These are phyloP conservation scores for Cardamine chenopodiifolia DNA, from an alignment of 345 rosid genomes.

Conservation along the genomic window DNA sequence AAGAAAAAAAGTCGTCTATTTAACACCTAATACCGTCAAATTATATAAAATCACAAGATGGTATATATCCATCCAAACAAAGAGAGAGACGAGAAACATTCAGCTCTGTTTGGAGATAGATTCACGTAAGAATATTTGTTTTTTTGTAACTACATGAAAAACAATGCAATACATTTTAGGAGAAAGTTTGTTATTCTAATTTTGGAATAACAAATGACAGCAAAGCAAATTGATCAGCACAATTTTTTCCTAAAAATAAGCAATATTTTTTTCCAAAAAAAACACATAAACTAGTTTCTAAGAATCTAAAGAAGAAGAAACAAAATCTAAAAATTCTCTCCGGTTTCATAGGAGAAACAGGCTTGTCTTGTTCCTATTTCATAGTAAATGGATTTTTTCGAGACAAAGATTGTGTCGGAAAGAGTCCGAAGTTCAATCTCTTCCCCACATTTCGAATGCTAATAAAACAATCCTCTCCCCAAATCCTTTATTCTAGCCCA, in stretches of 20 bases:
- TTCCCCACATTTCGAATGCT: slow-evolving; percentile 41
- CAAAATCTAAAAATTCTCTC: slow-evolving; percentile 33
- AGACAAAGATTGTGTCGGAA: slow-evolving; percentile 36
- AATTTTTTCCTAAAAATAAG: slow-evolving; percentile 23
- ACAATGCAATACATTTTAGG: slow-evolving; percentile 1
- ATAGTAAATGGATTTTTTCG: slow-evolving; percentile 17
- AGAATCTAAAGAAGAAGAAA: slow-evolving; percentile 29
- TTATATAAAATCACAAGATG: neutral
- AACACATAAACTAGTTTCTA: slow-evolving; percentile 6
- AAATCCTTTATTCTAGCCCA: slow-evolving; percentile 37
- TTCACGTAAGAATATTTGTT: neutral
- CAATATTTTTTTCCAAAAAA: neutral
- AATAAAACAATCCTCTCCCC: slow-evolving; percentile 36
- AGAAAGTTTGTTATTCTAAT: slow-evolving; percentile 15
- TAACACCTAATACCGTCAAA: neutral
- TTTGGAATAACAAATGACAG: slow-evolving; percentile 15
- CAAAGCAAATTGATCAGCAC: slow-evolving; percentile 16
- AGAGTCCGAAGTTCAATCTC: slow-evolving; percentile 42
- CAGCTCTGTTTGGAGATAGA: neutral
- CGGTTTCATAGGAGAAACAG: slow-evolving; percentile 26
- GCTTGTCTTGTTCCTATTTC: slow-evolving; percentile 38
- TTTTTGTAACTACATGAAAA: neutral
- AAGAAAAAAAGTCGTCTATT: neutral
- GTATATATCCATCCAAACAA: neutral
- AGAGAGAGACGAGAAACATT: neutral